phyloP scores from a whole-genome alignment of 2,329 filamentous ascomycete species.

The Colletotrichum gloeosporioides region DNA sequence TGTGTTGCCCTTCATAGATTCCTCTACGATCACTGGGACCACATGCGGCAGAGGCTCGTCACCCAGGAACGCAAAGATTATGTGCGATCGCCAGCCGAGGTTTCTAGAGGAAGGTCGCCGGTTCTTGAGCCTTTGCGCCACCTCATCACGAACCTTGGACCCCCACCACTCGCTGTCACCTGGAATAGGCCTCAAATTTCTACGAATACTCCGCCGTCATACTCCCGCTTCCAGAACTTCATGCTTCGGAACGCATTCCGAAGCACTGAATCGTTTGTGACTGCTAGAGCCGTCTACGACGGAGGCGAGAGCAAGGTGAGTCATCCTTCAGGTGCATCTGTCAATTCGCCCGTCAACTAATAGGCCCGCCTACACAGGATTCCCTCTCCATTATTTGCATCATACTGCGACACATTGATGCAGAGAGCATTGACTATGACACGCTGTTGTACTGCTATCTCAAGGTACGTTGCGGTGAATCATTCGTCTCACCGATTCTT shows the following conservation, averaged over 20 bases:
- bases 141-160: slow-evolving; percentile 70
- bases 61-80: slow-evolving; percentile 64
- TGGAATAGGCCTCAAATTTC: slow-evolving; percentile 74
- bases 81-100: slow-evolving; percentile 59
- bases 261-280: slow-evolving; percentile 68
- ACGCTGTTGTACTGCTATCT: slow-evolving; percentile 71
- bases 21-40: slow-evolving; percentile 75
- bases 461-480: slow-evolving; percentile 51
- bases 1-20: slow-evolving; percentile 73
- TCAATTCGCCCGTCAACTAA: neutral
- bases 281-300: slow-evolving; percentile 71
- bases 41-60: slow-evolving; percentile 68
- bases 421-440: slow-evolving; percentile 69
- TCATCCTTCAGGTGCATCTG: neutral
- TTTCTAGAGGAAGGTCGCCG: slow-evolving; percentile 56
- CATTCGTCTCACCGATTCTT: neutral
- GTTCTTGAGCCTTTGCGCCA: slow-evolving; percentile 65
- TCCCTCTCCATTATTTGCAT: slow-evolving; percentile 73
- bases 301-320: slow-evolving; percentile 71
- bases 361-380: slow-evolving; percentile 47
- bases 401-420: slow-evolving; percentile 71
- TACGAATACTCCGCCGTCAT: slow-evolving; percentile 65
- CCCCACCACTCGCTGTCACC: slow-evolving; percentile 70
- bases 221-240: slow-evolving; percentile 74
- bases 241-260: slow-evolving; percentile 74